These are phyloP conservation scores for Phytophthora constricta DNA, from an alignment of 352 stramenopile genomes.

Conservation along the genomic window DNA sequence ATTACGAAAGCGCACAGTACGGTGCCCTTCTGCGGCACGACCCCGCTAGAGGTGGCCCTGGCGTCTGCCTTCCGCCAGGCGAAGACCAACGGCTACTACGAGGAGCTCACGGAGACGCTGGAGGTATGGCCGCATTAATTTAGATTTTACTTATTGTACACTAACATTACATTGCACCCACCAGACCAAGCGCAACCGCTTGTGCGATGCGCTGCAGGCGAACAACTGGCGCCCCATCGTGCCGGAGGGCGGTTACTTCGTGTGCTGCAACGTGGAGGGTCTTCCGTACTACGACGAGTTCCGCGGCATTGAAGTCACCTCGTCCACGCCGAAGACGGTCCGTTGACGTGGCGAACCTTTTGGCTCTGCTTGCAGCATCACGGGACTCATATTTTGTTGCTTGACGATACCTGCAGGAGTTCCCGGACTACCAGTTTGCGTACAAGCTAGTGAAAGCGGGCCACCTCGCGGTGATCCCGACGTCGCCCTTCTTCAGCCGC, in stretches of 20 bases:
- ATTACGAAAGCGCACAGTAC: conserved; percentile 85
- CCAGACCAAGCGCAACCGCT: conserved; percentile 83
- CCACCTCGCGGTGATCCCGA: conserved; percentile 94
- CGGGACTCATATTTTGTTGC: background rate
- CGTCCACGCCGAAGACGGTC: conserved; percentile 68
- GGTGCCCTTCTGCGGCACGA: conserved; percentile 95
- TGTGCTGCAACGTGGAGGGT: conserved; percentile 86
- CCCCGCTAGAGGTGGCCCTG: conserved; percentile 94
- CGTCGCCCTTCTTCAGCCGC: conserved; percentile 93
- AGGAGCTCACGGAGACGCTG: conserved; percentile 71
- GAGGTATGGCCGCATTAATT: conserved; percentile 38
- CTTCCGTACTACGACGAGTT: conserved; percentile 82
- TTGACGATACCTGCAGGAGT: conserved; percentile 50
- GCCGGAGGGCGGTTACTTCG: conserved; percentile 96
- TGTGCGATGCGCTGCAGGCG: conserved; percentile 81
- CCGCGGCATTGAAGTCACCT: conserved; percentile 51
- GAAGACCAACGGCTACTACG: conserved; percentile 88
- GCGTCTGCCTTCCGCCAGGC: conserved; percentile 87
- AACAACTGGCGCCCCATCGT: conserved; percentile 92
- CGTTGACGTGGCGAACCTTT: conserved; percentile 8
- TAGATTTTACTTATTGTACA: conserved; percentile 22
- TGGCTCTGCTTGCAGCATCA: background rate
- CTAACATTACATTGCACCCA: conserved; percentile 35
- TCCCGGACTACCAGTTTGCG: conserved; percentile 88
- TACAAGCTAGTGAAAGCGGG: conserved; percentile 91